Conservation (phyloP, 2,329 filamentous ascomycete genomes). For the Arthrobotrys megalospora region DNA sequence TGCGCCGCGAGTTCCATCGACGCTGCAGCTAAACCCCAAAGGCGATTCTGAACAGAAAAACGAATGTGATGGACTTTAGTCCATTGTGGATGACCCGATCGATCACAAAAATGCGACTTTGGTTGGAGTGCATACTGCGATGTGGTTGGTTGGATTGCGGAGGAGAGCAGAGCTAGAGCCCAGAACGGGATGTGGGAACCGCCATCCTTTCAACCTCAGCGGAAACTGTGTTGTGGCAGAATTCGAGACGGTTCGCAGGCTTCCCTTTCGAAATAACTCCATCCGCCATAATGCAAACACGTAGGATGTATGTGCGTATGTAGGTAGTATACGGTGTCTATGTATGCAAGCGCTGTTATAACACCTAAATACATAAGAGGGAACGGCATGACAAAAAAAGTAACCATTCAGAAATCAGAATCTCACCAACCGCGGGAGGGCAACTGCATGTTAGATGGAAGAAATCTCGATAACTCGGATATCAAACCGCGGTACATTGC, state of each 20-base stretch:
- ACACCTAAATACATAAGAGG: constrained; percentile 18
- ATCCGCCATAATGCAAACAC: constrained; percentile 27
- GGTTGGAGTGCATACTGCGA: constrained; percentile 29
- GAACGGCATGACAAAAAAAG: constrained; percentile 21
- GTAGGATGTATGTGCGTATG: constrained; percentile 1
- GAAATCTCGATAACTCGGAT: constrained; percentile 35
- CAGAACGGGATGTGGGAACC: constrained; percentile 35
- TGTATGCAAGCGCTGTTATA: constrained; percentile 50
- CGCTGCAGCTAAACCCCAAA: constrained; percentile 35
- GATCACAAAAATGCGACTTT: constrained; percentile 36
- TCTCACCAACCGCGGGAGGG: constrained; percentile 35
- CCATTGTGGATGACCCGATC: constrained; percentile 12
- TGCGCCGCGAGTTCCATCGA: constrained; percentile 31
- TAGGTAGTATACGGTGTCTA: not conserved
- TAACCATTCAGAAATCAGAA: constrained; percentile 35
- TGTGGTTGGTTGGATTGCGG: constrained; percentile 26
- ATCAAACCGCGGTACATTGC: constrained; percentile 25
- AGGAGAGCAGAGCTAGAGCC: constrained; percentile 1
- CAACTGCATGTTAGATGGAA: constrained; percentile 42
- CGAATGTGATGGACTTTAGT: not conserved
- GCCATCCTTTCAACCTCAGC: constrained; percentile 29
- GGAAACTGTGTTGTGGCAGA: constrained; percentile 28
- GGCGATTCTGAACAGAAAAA: not conserved
- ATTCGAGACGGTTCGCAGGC: constrained; percentile 22
- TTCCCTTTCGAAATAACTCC: constrained; percentile 27